phyloP scores from a whole-genome alignment of 805 yeast species.

The Jamesozyma rosinii region DNA sequence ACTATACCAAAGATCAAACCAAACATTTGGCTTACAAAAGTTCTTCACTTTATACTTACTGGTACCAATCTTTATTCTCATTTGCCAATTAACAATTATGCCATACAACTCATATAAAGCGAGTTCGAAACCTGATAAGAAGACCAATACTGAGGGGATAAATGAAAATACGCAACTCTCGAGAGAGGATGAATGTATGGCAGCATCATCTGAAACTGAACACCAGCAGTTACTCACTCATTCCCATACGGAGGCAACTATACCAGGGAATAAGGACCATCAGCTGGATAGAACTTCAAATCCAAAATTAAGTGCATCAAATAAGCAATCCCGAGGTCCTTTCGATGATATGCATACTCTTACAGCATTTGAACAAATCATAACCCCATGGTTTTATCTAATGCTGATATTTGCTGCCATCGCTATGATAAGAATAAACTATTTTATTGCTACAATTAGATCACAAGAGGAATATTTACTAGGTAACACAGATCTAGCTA shows the following conservation, averaged over 20 bases:
- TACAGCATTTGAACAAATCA: conserved; percentile 40
- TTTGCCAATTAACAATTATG: conserved; percentile 72
- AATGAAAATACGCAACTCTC: conserved; percentile 56
- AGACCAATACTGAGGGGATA: conserved; percentile 61
- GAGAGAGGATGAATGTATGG: conserved; percentile 32
- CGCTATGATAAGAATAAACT: conserved; percentile 86
- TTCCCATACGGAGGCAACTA: too few species aligned
- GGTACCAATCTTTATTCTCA: conserved; percentile 69
- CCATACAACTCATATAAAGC: conserved; percentile 71
- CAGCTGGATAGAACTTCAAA: not conserved
- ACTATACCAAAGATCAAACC: conserved; percentile 38
- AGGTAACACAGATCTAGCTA: conserved; percentile 42
- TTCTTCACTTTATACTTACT: conserved; percentile 62
- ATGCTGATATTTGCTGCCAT: conserved; percentile 74
- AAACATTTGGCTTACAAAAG: conserved; percentile 33
- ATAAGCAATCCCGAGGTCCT: conserved; percentile 42
- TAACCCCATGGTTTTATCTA: conserved; percentile 60
- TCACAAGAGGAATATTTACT: conserved; percentile 73
- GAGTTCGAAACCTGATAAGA: conserved; percentile 49
- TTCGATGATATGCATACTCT: conserved; percentile 73
- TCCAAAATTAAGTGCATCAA: conserved; percentile 30
- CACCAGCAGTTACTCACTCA: not conserved
- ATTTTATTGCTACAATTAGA: conserved; percentile 81
- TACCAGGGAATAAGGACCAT: not conserved
- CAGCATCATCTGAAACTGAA: conserved; percentile 34